Conservation (phyloP, 140 eudicot species). For the Erigeron philadelphicus region DNA sequence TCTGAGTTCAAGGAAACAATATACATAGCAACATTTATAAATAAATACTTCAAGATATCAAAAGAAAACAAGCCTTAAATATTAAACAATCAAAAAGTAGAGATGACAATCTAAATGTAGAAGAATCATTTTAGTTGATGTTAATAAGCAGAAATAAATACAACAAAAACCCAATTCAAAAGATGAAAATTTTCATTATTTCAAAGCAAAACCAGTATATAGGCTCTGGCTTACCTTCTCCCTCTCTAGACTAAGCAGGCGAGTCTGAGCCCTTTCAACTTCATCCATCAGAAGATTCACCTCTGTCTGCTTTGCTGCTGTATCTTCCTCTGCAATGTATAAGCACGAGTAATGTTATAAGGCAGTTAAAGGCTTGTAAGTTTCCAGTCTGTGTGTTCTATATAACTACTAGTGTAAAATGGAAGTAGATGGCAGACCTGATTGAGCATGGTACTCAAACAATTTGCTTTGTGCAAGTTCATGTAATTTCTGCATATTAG, state of each 20-base stretch:
- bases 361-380: background rate
- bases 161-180: background rate
- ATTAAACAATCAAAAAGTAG: background rate
- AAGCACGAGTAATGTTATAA: conserved; percentile 15
- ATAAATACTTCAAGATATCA: background rate
- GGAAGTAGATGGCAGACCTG: conserved; percentile 43
- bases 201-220: conserved; percentile 6
- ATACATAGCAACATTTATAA: background rate
- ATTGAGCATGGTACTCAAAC: conserved; percentile 90
- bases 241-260: conserved; percentile 86
- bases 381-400: background rate
- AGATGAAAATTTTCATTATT: background rate
- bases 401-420: background rate
- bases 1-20: background rate
- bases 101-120: background rate
- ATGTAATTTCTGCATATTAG: conserved; percentile 86
- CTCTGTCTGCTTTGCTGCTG: conserved; percentile 91
- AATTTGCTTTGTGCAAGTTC: conserved; percentile 98
- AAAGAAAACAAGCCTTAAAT: background rate
- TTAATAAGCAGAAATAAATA: background rate
- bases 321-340: conserved; percentile 70
- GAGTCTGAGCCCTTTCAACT: conserved; percentile 97
- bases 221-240: conserved; percentile 60
- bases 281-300: conserved; percentile 89
- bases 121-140: background rate